A percentile compares a stretch with the other conserved stretches of the same genome.
phyloP scores from a whole-genome alignment of 2,329 filamentous ascomycete genomes.

The Curvularia lunata region DNA sequence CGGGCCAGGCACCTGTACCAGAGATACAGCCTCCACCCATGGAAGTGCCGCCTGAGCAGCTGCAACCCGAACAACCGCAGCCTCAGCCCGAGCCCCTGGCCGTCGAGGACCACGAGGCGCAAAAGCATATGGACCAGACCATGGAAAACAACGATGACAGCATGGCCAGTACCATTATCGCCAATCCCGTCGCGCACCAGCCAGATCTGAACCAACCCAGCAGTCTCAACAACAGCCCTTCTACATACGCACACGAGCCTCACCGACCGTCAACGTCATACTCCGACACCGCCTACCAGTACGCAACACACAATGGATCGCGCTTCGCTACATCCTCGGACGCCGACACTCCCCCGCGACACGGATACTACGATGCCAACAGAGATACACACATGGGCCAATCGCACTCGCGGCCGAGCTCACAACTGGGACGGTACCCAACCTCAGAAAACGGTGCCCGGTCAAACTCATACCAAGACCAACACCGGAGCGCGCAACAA shows the following conservation, averaged over 20 bases:
- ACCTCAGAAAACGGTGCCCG: slow-evolving; percentile 51
- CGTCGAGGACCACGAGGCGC: slow-evolving; percentile 30
- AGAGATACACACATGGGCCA: slow-evolving; percentile 47
- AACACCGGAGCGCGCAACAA: slow-evolving; percentile 52
- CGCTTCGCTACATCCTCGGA: slow-evolving; percentile 57
- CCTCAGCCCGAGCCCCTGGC: slow-evolving; percentile 7
- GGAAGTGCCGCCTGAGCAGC: slow-evolving; percentile 32
- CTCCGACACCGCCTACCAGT: slow-evolving; percentile 57
- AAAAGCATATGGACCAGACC: slow-evolving; percentile 44
- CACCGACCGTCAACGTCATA: slow-evolving; percentile 61
- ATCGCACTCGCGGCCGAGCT: slow-evolving; percentile 56
- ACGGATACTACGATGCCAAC: slow-evolving; percentile 41
- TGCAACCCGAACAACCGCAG: slow-evolving; percentile 28
- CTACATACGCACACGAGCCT: slow-evolving; percentile 51
- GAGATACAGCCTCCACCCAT: slow-evolving; percentile 16
- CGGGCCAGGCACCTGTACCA: slow-evolving; percentile 24
- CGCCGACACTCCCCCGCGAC: slow-evolving; percentile 52
- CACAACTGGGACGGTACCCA: slow-evolving; percentile 57
- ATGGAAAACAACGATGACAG: slow-evolving; percentile 54
- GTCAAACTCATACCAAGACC: slow-evolving; percentile 56
- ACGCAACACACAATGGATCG: slow-evolving; percentile 45
- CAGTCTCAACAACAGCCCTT: slow-evolving; percentile 34
- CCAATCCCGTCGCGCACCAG: slow-evolving; percentile 45
- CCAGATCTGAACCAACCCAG: slow-evolving; percentile 47
- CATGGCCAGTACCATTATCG: slow-evolving; percentile 56